Evolutionary conservation across 2,329 filamentous ascomycete species (phyloP), one percentile per base, ranked within the genome.

Genomic region (Grosmannia serpens): DNA sequence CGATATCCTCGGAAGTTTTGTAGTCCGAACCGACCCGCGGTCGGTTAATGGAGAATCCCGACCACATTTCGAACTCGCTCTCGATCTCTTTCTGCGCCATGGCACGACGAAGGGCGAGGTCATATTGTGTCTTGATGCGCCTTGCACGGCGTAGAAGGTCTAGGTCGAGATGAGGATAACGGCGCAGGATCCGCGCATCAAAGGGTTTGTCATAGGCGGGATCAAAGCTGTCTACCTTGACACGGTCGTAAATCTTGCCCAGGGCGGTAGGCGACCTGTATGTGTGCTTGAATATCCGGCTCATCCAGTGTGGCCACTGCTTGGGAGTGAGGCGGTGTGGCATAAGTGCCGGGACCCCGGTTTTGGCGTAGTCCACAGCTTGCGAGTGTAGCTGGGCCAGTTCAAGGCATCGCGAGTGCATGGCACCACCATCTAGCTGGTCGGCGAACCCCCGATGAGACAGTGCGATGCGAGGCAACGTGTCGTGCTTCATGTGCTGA

Each of bases 311-410:
- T 0, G 91, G 94, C 81, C 84, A 95, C 57, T 65, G 73, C 7
- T 65, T 74, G 0, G 88, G 84, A n/a, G 76, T 74, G 4, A 94
- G 74, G 0, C 77, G 73, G 46, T 74, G 72, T 8, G 76, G 75
- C 75, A 95, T 87, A 24, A 78, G 73, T 0, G 91, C 92, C 0
- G 88, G 82, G 11, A 86, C 79, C 0, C 94, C 94, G 1, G 89
- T 92, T 73, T 99, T 99, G 51, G 89, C 85, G 68, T 94, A 99
- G 69, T 99, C 94, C 1, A 99, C 94, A 0, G 94, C 92, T 64
- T 85, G 84, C 0, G 94, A 97, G 69, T 99, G 94, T 3, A 97
- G 74, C 10, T 80, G 75, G 3, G 92, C 91, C 5, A 97, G 77
- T 55, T 84, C 74, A 0, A 94, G 72, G 65, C 91, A 97, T 59